Evolutionary conservation across 441 rosid genomes (phyloP).

Genomic region (Erysimum pusillum): DNA sequence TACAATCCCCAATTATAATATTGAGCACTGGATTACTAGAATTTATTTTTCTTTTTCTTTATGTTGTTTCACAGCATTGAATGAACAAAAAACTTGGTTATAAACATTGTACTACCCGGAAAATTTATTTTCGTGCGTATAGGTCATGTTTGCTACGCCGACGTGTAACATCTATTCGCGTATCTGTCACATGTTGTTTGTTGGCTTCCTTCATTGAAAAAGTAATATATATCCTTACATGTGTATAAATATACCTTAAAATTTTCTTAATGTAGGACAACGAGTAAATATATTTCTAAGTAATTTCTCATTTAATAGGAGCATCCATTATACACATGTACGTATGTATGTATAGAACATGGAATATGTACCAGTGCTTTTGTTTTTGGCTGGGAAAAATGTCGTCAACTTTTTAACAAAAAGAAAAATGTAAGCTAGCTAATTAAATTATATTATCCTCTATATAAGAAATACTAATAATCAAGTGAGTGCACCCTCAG

Average conservation of each 20-base stretch:
- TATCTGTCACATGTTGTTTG: slow-evolving; percentile 13
- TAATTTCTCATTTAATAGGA: neutral
- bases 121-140: neutral
- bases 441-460: neutral
- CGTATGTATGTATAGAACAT: slow-evolving; percentile 12
- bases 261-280: neutral
- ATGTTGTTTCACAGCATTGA: neutral
- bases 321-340: neutral
- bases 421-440: neutral
- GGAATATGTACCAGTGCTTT: slow-evolving; percentile 3
- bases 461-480: neutral
- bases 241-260: neutral
- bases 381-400: slow-evolving; percentile 8
- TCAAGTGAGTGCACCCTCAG: slow-evolving; percentile 40
- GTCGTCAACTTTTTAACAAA: neutral
- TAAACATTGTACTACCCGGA: neutral
- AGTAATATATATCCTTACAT: neutral
- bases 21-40: neutral
- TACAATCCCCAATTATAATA: neutral
- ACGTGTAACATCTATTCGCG: neutral
- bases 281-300: neutral
- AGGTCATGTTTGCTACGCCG: slow-evolving; percentile 2
- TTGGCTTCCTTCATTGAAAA: slow-evolving; percentile 7
- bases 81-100: neutral
- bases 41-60: neutral